phyloP scores from a whole-genome alignment of 1,284 basidiomycete species.

The Rhodotorula glutinis region DNA sequence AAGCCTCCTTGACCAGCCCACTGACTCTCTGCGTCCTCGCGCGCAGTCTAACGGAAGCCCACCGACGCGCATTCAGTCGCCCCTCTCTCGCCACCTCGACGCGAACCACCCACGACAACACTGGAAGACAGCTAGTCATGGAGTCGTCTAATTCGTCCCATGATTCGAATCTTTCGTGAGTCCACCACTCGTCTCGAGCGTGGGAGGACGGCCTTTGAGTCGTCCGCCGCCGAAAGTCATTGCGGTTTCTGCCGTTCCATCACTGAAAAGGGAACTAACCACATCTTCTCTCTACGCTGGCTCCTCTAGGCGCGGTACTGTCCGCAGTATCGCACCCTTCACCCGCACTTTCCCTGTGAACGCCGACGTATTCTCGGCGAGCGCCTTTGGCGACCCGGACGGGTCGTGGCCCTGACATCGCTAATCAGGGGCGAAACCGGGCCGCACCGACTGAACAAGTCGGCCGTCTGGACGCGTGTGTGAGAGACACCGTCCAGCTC shows the following conservation, averaged over 20 bases:
- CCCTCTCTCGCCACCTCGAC: background rate
- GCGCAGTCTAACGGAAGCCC: constrained; percentile 9
- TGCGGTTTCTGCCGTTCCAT: background rate
- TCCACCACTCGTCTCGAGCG: background rate
- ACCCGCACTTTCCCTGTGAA: constrained; percentile 2
- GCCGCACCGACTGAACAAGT: constrained; percentile 13
- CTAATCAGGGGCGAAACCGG: constrained; percentile 27
- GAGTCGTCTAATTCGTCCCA: background rate
- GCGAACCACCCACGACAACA: background rate
- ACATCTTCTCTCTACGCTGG: background rate
- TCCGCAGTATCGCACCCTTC: constrained; percentile 11
- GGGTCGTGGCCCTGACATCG: constrained; percentile 35
- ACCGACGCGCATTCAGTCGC: background rate
- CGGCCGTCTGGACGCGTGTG: constrained; percentile 14
- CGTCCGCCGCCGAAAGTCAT: no score
- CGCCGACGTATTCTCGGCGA: constrained; percentile 9
- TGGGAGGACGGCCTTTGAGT: no score
- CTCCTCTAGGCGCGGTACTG: constrained; percentile 8
- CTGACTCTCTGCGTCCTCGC: constrained; percentile 2
- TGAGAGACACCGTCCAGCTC: constrained; percentile 21
- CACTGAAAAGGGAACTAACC: background rate
- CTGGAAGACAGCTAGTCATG: constrained; percentile 19
- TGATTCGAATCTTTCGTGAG: constrained; percentile 11
- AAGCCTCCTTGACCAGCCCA: background rate
- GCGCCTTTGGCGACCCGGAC: constrained; percentile 24